phyloP scores from a whole-genome alignment of 2,329 filamentous ascomycete species.

The Didymella pinodella region DNA sequence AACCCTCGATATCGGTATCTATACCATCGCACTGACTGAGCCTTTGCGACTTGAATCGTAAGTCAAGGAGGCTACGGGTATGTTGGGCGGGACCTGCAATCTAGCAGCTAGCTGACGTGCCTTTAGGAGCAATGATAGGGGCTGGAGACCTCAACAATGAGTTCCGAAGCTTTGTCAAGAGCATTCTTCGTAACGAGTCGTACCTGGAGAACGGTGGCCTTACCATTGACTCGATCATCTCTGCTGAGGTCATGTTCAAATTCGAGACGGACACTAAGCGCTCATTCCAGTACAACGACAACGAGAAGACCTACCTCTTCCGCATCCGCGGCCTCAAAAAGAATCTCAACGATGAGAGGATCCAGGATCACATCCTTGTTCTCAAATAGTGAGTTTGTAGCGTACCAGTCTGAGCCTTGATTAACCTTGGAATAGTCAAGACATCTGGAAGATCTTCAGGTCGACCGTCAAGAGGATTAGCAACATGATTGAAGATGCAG shows the following conservation, averaged over 20 bases:
- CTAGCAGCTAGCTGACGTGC: background rate
- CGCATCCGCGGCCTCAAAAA: constrained; percentile 11
- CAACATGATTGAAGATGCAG: constrained; percentile 16
- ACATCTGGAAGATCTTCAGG: constrained; percentile 15
- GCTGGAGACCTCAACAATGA: constrained; percentile 17
- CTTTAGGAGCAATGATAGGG: constrained; percentile 15
- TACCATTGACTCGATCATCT: constrained; percentile 17
- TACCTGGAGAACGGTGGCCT: constrained; percentile 13
- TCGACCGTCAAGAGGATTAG: constrained; percentile 14
- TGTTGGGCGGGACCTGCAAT: background rate
- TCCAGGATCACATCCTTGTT: constrained; percentile 5
- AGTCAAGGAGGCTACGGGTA: constrained; percentile 21
- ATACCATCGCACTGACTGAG: constrained; percentile 13
- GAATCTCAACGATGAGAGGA: constrained; percentile 2
- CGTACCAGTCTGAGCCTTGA: background rate
- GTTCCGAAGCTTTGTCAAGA: constrained; percentile 7
- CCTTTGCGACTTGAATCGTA: constrained; percentile 23
- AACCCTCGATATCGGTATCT: constrained; percentile 24
- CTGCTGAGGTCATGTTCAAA: constrained; percentile 18
- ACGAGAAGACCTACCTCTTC: background rate
- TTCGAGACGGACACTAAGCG: constrained; percentile 24
- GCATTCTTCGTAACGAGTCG: constrained; percentile 3
- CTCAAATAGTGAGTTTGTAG: constrained; percentile 17
- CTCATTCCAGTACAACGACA: constrained; percentile 9
- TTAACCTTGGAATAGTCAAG: constrained; percentile 2